These are phyloP conservation scores for Colletotrichum tanaceti DNA, from an alignment of 2,329 filamentous ascomycete genomes.

Conservation along the genomic window DNA sequence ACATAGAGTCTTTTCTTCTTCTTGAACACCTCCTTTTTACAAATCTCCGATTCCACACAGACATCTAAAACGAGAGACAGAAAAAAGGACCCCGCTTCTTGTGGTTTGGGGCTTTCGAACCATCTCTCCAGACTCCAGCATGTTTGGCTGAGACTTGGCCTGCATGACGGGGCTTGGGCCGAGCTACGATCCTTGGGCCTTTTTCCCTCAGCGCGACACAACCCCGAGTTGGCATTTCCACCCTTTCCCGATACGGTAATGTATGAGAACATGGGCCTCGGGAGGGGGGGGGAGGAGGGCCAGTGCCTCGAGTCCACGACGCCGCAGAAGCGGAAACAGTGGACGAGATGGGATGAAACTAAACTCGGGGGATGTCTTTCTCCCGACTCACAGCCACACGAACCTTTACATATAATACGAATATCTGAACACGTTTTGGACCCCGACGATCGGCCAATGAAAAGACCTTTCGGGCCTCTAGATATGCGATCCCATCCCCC, in stretches of 20 bases:
- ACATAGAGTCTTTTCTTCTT: neutral
- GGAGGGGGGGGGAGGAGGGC: conserved; percentile 14
- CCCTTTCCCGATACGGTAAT: conserved; percentile 5
- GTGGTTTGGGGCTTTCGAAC: conserved; percentile 9
- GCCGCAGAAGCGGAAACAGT: conserved; percentile 35
- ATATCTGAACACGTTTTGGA: conserved; percentile 2
- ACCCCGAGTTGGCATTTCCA: conserved; percentile 21
- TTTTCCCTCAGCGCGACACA: conserved; percentile 18
- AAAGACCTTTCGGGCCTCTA: neutral
- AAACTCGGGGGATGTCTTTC: neutral
- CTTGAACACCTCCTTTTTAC: no score
- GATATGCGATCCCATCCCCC: no score
- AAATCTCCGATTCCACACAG: neutral
- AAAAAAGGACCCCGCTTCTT: conserved; percentile 8
- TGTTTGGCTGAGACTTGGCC: neutral
- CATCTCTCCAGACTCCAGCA: conserved; percentile 3
- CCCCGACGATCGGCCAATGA: neutral
- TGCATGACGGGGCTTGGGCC: conserved; percentile 20
- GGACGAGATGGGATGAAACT: conserved; percentile 38
- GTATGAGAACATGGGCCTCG: conserved; percentile 13
- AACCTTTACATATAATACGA: conserved; percentile 22
- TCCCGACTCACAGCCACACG: neutral
- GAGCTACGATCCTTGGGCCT: conserved; percentile 10
- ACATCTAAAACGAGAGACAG: neutral
- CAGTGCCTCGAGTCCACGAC: conserved; percentile 25